Evolutionary conservation across 768 basidiomycete genomes (phyloP).

Genomic region (Paxillus ammoniavirescens): DNA sequence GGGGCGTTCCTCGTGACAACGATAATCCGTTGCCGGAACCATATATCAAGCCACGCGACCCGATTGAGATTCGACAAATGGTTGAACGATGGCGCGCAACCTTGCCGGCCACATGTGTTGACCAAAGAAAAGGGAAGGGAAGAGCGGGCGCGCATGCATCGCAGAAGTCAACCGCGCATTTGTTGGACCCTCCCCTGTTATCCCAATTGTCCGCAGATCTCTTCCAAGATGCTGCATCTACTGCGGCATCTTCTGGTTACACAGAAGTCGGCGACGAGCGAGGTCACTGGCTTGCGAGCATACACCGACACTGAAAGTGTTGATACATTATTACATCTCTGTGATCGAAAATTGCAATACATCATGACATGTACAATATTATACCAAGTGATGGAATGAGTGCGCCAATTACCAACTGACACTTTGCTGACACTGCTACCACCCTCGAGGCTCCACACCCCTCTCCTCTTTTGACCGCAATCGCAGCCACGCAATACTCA

Average conservation of each 20-base stretch:
- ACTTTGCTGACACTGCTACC: not conserved
- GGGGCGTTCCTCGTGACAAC: slow-evolving; percentile 9
- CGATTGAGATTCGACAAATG: slow-evolving; percentile 25
- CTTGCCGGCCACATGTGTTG: slow-evolving; percentile 15
- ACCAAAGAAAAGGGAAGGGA: slow-evolving; percentile 13
- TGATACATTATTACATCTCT: not conserved
- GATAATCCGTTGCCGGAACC: slow-evolving; percentile 5
- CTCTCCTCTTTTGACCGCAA: slow-evolving; percentile 45
- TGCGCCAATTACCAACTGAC: too few species aligned
- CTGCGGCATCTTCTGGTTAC: slow-evolving; percentile 29
- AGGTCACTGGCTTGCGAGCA: slow-evolving; percentile 33
- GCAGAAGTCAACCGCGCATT: not conserved
- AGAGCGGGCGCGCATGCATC: slow-evolving; percentile 4
- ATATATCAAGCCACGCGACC: slow-evolving; percentile 24
- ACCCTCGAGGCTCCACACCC: not conserved
- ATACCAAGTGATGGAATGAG: not conserved
- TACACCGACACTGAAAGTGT: slow-evolving; percentile 2
- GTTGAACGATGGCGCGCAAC: slow-evolving; percentile 31
- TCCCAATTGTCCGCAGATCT: slow-evolving; percentile 23
- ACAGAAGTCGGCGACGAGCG: slow-evolving; percentile 31
- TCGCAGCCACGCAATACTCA: slow-evolving; percentile 58
- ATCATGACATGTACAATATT: not conserved
- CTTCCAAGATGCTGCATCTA: slow-evolving; percentile 24
- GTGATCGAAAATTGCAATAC: not conserved
- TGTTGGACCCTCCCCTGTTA: slow-evolving; percentile 8